Evolutionary conservation across 148 eudicot genomes (phyloP), one percentile per base, ranked within the genome.

Genomic region (Amaranthus palmeri): DNA sequence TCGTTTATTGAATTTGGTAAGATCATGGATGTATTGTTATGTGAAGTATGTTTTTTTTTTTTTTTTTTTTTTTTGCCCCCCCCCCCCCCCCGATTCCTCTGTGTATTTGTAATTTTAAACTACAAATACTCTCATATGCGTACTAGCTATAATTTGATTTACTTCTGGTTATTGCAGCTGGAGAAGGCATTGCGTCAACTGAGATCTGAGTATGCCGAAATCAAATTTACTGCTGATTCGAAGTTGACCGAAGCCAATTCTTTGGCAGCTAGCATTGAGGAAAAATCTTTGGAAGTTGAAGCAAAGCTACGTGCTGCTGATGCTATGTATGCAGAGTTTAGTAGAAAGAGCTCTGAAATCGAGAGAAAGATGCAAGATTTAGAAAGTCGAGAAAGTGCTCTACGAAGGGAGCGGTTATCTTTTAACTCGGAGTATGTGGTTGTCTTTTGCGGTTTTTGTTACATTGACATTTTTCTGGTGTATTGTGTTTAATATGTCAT

Each of bases 201-300:
- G 97, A 88, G 97, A 55, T 82, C 96, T n/a, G 96, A 95, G 65
- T 76, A 95, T 82, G 99, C 99, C 59, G 97, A 88, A 85, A 95
- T 92, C 54, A 95, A 92, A 83, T 91, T 88, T 75, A 88, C 88
- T 10, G 89, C 99, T 72, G 96, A 92, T 74, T 91, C 97, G 12
- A 95, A 90, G 77, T 62, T 91, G 81, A 87, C 97, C 50, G 97
- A 95, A 84, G 97, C 97, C 63, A 92, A 89, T 84, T 88, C 93
- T 53, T 82, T 92, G 76, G 86, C 81, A 66, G 75, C 91, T 75
- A 89, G 82, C 62, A 83, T 92, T 79, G 99, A 95, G 73, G 97
- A 92, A 74, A 95, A 90, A 76, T 91, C 97, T 14, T 78, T 95
- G 70, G 96, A 95, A 87, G 90, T 95, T 62, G 97, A 95, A 87